Base-by-base conservation (phyloP, 1,139 yeast species). In the Candida labiduridarum region DNA sequence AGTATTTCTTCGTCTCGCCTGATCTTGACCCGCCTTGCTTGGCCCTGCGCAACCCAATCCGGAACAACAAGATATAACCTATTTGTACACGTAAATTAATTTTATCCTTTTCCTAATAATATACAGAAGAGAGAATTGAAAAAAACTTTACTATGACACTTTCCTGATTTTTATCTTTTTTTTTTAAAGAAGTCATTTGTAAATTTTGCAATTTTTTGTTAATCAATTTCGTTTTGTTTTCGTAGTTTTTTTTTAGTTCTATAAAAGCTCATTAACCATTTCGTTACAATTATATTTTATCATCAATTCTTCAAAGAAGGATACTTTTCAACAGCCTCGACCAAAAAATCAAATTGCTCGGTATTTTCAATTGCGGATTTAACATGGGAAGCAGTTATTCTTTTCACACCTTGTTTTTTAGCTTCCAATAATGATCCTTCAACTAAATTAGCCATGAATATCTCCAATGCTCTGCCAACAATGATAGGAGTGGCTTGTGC, bases 401-500 rank as follows among this genome's bases (percentile, higher is more conserved):
- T 81, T 63, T 89, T 87, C 33, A 87, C 87, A 14, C 95, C 96
- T 51, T 83, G 80, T 49, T 77, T 74, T 51, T 85, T 82, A 9
- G 97, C 96, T 59, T 89, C 91, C 44, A 82, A 78, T 48, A 90
- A 85, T 15, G 96, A 81, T 47, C 89, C 92, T 61, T 89, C 94
- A 48, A 94, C 96, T 53, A 95, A 77, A 52, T 94, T 83, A 49
- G 96, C 91, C 82, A 94, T 84, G 65, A 94, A 94, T 54, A 90
- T 82, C 69, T 94, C 99, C 49, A 94, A 76, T 0, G 98, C 97
- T 56, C 97, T 80, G 9, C 99, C 97, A 11, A 94, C 97, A 30
- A 92, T 92, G 22, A 94, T 87, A 0, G 99, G 99, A 3, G 99
- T 94, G 3, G 97, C 98, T 66, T 92, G 98, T 9, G 99, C 97